phyloP scores from a whole-genome alignment of 2,329 filamentous ascomycete species.

The Colletotrichum tofieldiae region DNA sequence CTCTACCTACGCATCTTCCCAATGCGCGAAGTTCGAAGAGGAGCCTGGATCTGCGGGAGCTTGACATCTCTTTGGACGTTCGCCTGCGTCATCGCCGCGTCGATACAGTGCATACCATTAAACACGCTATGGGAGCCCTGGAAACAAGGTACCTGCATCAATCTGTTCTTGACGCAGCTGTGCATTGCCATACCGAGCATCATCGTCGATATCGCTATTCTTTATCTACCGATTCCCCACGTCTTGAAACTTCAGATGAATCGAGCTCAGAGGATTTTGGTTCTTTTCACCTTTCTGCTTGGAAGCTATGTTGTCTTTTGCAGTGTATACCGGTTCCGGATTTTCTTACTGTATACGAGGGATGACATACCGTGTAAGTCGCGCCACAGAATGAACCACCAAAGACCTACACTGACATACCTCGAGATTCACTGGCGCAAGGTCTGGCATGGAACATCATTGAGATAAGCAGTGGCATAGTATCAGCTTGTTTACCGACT shows the following conservation, averaged over 20 bases:
- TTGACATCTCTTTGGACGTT: conserved; percentile 29
- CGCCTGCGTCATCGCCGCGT: conserved; percentile 37
- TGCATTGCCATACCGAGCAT: conserved; percentile 36
- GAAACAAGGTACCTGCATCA: conserved; percentile 37
- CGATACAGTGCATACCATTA: conserved; percentile 26
- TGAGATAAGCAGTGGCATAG: conserved; percentile 40
- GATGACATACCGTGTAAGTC: conserved; percentile 35
- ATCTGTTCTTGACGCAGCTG: conserved; percentile 36
- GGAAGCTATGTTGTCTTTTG: conserved; percentile 40
- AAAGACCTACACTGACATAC: neutral
- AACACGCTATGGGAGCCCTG: conserved; percentile 39
- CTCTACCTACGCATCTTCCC: conserved; percentile 62
- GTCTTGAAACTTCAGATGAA: conserved; percentile 40
- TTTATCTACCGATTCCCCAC: conserved; percentile 37
- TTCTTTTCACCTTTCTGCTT: conserved; percentile 35
- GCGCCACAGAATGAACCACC: too few species aligned
- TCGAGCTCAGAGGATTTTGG: conserved; percentile 20
- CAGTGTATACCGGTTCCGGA: conserved; percentile 33
- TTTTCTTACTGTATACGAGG: conserved; percentile 30
- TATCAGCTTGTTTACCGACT: conserved; percentile 37
- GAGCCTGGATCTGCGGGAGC: conserved; percentile 36
- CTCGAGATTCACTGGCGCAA: conserved; percentile 24
- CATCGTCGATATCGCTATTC: conserved; percentile 38
- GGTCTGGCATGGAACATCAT: conserved; percentile 40
- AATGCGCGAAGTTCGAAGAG: conserved; percentile 47